phyloP scores from a whole-genome alignment of 257 asterid species.

The Paulownia fortunei region DNA sequence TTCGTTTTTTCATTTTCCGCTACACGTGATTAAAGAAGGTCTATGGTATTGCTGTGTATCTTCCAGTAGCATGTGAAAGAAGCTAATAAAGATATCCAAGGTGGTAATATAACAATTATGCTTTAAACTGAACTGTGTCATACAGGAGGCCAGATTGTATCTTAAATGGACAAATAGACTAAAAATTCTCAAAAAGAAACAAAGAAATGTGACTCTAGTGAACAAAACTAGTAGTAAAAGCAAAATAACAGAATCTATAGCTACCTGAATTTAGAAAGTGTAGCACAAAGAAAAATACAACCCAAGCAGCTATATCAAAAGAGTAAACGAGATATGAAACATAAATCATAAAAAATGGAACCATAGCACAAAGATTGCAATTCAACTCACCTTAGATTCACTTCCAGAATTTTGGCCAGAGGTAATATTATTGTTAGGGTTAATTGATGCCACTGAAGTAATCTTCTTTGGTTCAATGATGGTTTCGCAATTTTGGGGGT shows the following conservation, averaged over 20 bases:
- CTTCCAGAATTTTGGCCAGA: conserved; percentile 30
- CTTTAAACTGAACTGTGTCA: neutral
- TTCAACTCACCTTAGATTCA: conserved; percentile 47
- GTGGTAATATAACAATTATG: neutral
- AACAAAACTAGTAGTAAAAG: neutral
- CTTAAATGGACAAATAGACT: neutral
- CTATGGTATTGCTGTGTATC: neutral
- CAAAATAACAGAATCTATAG: neutral
- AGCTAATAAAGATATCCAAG: neutral
- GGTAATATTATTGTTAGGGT: conserved; percentile 3
- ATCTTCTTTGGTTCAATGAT: conserved; percentile 16
- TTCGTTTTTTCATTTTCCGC: neutral
- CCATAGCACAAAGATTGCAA: conserved; percentile 12
- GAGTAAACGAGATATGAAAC: neutral
- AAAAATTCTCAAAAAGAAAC: neutral
- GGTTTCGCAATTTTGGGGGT: neutral
- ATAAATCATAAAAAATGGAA: neutral
- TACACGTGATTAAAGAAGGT: neutral
- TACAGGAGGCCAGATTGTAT: conserved; percentile 2
- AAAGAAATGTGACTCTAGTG: neutral
- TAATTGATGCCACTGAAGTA: conserved; percentile 25
- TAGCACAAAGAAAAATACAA: no score
- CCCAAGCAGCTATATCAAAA: neutral
- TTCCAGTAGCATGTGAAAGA: neutral
- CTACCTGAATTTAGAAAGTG: no score